Percentiles rank a stretch among this genome's conserved stretches.
Conservation (phyloP, 768 basidiomycete species). For the Macrolepiota dolichaula region DNA sequence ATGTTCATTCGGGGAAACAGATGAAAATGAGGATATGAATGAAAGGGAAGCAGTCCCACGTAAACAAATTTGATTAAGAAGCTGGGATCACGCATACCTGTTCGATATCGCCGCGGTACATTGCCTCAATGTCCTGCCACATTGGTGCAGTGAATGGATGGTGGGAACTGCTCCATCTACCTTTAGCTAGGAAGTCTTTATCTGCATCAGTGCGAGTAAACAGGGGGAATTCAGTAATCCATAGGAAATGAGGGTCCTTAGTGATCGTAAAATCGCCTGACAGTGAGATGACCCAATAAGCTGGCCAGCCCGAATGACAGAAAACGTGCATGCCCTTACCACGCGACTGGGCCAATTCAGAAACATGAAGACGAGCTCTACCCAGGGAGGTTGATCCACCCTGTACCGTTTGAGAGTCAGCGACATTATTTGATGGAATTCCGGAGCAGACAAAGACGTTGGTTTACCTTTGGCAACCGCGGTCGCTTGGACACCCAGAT, state of each 20-base stretch:
- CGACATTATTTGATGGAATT: constrained; percentile 14
- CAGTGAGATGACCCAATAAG: constrained; percentile 10
- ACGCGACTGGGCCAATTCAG: constrained; percentile 59
- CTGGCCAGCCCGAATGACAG: background rate
- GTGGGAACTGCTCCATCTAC: constrained; percentile 90
- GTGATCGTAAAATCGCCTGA: constrained; percentile 58
- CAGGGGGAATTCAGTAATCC: constrained; percentile 95
- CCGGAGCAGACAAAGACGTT: background rate
- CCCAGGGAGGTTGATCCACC: constrained; percentile 87
- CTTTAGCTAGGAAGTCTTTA: constrained; percentile 81
- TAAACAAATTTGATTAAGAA: constrained; percentile 9
- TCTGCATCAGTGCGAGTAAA: constrained; percentile 85
- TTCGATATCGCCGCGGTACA: constrained; percentile 69
- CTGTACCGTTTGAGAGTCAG: constrained; percentile 34
- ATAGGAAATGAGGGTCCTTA: constrained; percentile 75
- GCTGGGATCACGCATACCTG: constrained; percentile 32
- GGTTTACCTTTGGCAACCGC: constrained; percentile 48
- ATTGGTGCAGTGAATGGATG: constrained; percentile 98
- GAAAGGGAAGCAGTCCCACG: background rate
- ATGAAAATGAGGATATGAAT: constrained; percentile 8
- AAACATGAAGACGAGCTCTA: constrained; percentile 59
- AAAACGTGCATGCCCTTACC: constrained; percentile 38
- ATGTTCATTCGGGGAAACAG: background rate
- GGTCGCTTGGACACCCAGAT: constrained; percentile 56
- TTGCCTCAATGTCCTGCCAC: constrained; percentile 78